Conservation (phyloP, 495 filamentous ascomycete genomes). For the Hypoxylon subgilvum region DNA sequence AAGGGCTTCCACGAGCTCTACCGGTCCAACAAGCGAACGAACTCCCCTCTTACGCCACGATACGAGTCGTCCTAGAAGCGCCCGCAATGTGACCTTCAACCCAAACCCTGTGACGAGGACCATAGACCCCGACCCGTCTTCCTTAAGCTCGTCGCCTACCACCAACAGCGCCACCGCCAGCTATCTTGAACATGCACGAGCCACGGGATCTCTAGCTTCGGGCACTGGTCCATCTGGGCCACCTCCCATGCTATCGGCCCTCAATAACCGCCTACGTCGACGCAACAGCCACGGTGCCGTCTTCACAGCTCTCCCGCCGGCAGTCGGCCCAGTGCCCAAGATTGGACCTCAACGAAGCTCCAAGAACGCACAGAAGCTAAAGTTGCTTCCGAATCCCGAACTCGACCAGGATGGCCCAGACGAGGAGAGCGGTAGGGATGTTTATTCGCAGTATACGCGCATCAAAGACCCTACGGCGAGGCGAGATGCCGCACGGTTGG, state of each 20-base stretch:
- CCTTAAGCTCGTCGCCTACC: constrained; percentile 36
- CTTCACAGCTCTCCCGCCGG: constrained; percentile 59
- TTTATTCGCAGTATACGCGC: constrained; percentile 89
- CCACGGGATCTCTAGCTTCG: constrained; percentile 18
- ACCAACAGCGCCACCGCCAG: constrained; percentile 14
- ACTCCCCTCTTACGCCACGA: constrained; percentile 52
- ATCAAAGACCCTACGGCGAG: constrained; percentile 96
- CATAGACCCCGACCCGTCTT: constrained; percentile 52
- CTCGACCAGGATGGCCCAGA: constrained; percentile 75
- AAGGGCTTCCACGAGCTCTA: constrained; percentile 28
- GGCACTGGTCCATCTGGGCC: constrained; percentile 8
- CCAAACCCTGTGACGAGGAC: constrained; percentile 57
- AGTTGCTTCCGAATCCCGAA: constrained; percentile 88
- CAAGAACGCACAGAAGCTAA: constrained; percentile 94
- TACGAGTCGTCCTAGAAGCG: constrained; percentile 40
- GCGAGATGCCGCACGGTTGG: constrained; percentile 88
- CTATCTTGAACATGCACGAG: constrained; percentile 32
- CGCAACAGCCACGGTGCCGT: constrained; percentile 75
- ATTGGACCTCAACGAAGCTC: constrained; percentile 94
- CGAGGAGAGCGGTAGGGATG: constrained; percentile 91
- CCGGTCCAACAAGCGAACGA: constrained; percentile 26
- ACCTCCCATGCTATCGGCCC: constrained; percentile 75
- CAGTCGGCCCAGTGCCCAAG: constrained; percentile 63
- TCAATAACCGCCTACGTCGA: constrained; percentile 86
- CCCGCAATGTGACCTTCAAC: constrained; percentile 58